A percentile compares a stretch with the other conserved stretches of the same genome.
phyloP scores from a whole-genome alignment of 2,329 filamentous ascomycete genomes.

The Fusarium lateritium region DNA sequence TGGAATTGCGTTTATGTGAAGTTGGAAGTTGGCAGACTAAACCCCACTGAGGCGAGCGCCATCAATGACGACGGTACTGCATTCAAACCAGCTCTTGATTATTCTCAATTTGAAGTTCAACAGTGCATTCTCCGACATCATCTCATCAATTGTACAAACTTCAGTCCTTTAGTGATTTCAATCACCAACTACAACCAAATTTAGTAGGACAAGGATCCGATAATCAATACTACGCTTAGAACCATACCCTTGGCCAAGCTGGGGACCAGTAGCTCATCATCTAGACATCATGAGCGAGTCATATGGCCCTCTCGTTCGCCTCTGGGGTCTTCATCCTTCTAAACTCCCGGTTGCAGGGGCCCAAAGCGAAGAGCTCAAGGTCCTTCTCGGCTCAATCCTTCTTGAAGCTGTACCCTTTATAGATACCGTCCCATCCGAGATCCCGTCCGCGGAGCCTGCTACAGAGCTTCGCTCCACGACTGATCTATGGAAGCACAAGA shows the following conservation, averaged over 20 bases:
- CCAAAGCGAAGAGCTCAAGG: conserved; percentile 60
- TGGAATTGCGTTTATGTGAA: conserved; percentile 14
- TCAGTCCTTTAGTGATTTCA: neutral
- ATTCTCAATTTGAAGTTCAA: neutral
- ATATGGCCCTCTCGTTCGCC: conserved; percentile 65
- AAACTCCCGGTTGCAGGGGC: conserved; percentile 63
- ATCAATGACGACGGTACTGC: conserved; percentile 38
- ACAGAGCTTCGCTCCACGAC: conserved; percentile 26
- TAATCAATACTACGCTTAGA: conserved; percentile 9
- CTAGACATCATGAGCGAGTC: conserved; percentile 41
- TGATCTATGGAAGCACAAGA: conserved; percentile 65
- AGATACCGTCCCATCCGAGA: conserved; percentile 64
- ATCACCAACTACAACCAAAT: neutral
- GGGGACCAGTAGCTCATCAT: conserved; percentile 7
- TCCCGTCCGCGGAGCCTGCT: conserved; percentile 35
- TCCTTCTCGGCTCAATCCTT: conserved; percentile 68
- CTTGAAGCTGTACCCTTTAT: conserved; percentile 73
- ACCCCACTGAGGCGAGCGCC: conserved; percentile 31
- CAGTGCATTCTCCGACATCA: neutral
- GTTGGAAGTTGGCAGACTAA: conserved; percentile 32
- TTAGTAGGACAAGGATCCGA: neutral
- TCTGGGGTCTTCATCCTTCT: conserved; percentile 65
- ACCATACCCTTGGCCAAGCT: conserved; percentile 4
- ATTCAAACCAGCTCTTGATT: conserved; percentile 2
- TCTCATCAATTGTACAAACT: neutral